Conservation (phyloP, 495 filamentous ascomycete species). For the Oleoguttula mirabilis region DNA sequence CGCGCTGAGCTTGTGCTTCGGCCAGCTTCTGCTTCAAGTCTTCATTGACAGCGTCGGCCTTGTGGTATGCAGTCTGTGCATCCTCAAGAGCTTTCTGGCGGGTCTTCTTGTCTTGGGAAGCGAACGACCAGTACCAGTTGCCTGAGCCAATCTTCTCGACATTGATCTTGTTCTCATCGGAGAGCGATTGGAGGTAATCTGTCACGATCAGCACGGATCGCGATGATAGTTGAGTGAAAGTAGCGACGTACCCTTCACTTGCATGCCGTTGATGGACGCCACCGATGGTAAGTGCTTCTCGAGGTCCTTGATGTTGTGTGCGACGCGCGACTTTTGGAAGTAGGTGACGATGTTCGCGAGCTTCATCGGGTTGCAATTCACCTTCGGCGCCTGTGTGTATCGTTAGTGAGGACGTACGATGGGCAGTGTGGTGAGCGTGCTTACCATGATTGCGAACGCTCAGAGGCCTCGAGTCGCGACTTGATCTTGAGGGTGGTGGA, state of each 20-base stretch:
- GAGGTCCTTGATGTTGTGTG: constrained; percentile 63
- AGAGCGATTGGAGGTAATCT: constrained; percentile 52
- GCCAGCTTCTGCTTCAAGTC: constrained; percentile 35
- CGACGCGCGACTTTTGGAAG: constrained; percentile 50
- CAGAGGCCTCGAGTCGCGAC: too few species aligned
- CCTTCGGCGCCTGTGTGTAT: constrained; percentile 45
- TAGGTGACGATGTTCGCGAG: constrained; percentile 49
- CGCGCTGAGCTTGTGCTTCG: constrained; percentile 34
- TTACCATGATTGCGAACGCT: too few species aligned
- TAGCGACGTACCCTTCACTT: constrained; percentile 41
- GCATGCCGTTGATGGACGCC: constrained; percentile 55
- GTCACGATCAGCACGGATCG: constrained; percentile 25
- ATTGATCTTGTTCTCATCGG: constrained; percentile 52
- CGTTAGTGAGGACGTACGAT: too few species aligned
- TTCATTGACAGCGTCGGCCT: constrained; percentile 27
- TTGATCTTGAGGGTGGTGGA: too few species aligned
- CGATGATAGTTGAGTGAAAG: neutral
- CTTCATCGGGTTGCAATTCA: constrained; percentile 46
- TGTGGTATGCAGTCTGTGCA: constrained; percentile 44
- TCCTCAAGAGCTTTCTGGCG: constrained; percentile 38
- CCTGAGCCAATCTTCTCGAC: constrained; percentile 72
- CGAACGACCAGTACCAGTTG: constrained; percentile 76
- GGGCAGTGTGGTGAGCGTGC: too few species aligned
- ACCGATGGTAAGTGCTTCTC: constrained; percentile 57
- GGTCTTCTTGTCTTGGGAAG: constrained; percentile 46